These are phyloP conservation scores for Centella asiatica DNA, from an alignment of 129 eudicot genomes.

Conservation along the genomic window DNA sequence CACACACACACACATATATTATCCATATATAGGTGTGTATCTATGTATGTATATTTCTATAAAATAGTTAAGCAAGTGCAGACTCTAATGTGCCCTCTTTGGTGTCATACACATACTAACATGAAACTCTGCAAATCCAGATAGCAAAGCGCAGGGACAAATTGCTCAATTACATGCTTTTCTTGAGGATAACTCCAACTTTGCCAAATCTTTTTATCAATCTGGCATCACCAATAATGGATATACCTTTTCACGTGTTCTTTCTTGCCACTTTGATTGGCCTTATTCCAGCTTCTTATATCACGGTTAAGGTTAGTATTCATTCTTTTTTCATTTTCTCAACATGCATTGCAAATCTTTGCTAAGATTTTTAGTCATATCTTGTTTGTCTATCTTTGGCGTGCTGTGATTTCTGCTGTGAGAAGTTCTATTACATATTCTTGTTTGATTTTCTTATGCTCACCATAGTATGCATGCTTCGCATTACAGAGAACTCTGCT, in stretches of 20 bases:
- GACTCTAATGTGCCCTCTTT: background rate
- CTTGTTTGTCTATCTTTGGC: background rate
- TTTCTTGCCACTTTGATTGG: constrained; percentile 77
- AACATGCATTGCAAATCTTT: background rate
- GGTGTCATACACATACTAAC: constrained; percentile 6
- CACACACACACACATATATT: too few species aligned
- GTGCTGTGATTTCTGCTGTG: background rate
- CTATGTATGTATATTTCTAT: too few species aligned
- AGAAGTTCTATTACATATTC: too few species aligned
- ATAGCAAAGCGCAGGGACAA: constrained; percentile 68
- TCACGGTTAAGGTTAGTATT: constrained; percentile 67
- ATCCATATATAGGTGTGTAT: too few species aligned
- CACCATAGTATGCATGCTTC: too few species aligned
- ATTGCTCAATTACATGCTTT: constrained; percentile 88
- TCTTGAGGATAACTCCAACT: constrained; percentile 76
- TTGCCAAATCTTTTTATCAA: constrained; percentile 87
- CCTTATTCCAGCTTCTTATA: constrained; percentile 73
- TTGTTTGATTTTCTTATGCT: too few species aligned
- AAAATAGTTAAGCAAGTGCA: background rate
- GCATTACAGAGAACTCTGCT: too few species aligned
- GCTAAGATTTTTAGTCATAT: background rate
- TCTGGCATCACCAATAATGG: constrained; percentile 86
- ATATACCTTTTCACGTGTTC: constrained; percentile 83
- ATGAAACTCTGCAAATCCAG: constrained; percentile 24
- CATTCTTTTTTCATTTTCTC: background rate